Conservation (phyloP, 2,329 filamentous ascomycete species). For the Aspergillus sp. region DNA sequence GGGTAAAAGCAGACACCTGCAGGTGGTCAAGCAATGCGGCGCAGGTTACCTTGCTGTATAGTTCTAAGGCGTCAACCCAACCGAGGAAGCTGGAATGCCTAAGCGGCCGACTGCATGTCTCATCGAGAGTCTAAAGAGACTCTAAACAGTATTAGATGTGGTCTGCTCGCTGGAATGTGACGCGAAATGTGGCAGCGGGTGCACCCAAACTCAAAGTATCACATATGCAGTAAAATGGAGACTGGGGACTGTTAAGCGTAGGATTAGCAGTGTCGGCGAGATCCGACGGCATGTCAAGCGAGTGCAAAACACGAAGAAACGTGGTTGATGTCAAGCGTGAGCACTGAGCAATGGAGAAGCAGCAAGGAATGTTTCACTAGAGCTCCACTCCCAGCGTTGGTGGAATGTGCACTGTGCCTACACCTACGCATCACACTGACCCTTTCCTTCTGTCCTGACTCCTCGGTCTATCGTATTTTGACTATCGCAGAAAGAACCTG, state of each 20-base stretch:
- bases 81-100: neutral
- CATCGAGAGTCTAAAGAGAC: neutral
- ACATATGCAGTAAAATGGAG: neutral
- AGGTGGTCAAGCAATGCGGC: neutral
- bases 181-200: neutral
- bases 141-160: neutral
- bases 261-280: neutral
- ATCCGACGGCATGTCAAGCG: neutral
- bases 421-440: neutral
- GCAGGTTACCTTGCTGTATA: neutral
- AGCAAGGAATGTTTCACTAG: neutral
- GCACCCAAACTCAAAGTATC: neutral
- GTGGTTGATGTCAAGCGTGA: neutral
- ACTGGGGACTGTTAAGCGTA: neutral
- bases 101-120: neutral
- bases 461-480: neutral
- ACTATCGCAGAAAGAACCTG: too few relatives aligned
- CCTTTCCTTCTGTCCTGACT: neutral
- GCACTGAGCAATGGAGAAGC: neutral
- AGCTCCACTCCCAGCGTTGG: neutral
- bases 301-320: neutral
- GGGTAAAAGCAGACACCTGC: neutral
- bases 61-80: neutral
- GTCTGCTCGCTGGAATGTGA: neutral
- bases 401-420: neutral